Conservation (phyloP, 345 rosid genomes). For the Populus deltoides region DNA sequence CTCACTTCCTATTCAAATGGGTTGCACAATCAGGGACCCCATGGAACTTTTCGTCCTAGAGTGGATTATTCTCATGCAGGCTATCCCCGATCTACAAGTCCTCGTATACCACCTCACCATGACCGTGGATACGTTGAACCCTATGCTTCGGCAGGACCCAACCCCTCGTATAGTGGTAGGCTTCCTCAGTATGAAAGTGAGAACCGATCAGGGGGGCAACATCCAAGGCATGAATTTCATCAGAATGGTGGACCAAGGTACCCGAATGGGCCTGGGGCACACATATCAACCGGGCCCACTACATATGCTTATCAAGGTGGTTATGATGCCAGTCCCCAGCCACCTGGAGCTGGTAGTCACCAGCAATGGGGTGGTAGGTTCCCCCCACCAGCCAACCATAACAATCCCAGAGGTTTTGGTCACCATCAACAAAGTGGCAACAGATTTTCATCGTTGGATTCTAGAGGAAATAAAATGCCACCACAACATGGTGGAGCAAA, state of each 20-base stretch:
- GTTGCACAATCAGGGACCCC: slow-evolving; percentile 13
- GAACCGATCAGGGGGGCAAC: slow-evolving; percentile 9
- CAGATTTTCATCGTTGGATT: slow-evolving; percentile 38
- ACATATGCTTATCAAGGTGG: slow-evolving; percentile 27
- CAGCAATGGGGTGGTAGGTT: slow-evolving; percentile 37
- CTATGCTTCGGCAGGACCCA: not conserved
- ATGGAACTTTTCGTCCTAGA: slow-evolving; percentile 21
- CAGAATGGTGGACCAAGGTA: slow-evolving; percentile 34
- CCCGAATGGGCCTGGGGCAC: slow-evolving; percentile 18
- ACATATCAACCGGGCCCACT: slow-evolving; percentile 5
- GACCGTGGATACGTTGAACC: slow-evolving; percentile 20
- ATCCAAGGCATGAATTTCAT: slow-evolving; percentile 20
- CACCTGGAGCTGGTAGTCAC: slow-evolving; percentile 29
- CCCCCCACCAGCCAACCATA: slow-evolving; percentile 36
- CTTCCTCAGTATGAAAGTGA: slow-evolving; percentile 30
- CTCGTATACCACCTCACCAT: slow-evolving; percentile 16
- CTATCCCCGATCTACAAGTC: slow-evolving; percentile 2
- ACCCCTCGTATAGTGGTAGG: slow-evolving; percentile 9
- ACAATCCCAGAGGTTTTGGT: slow-evolving; percentile 34
- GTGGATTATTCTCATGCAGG: slow-evolving; percentile 22
- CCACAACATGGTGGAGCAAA: slow-evolving; percentile 16
- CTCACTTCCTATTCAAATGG: slow-evolving; percentile 27
- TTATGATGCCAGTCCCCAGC: slow-evolving; percentile 31
- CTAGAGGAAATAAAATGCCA: slow-evolving; percentile 23
- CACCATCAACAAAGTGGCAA: slow-evolving; percentile 35